Conservation (phyloP, 169 alveolate genomes). For the Perkinsus chesapeaki region DNA sequence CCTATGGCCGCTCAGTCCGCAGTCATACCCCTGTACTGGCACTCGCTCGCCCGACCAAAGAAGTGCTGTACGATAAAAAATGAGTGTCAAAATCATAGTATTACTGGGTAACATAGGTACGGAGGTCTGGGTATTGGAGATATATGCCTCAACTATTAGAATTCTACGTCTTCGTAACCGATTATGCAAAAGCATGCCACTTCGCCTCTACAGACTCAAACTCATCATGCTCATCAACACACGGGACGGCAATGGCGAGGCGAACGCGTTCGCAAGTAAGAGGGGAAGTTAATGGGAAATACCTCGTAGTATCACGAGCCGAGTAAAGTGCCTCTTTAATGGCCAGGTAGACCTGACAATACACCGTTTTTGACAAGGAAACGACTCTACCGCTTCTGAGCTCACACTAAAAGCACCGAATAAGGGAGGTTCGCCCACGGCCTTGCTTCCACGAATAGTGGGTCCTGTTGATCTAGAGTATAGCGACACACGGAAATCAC, state of each 20-base stretch:
- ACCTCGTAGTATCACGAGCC: not conserved
- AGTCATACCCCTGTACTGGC: too few relatives aligned
- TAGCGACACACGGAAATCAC: not conserved
- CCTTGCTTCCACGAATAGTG: not conserved
- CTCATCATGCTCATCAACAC: not conserved
- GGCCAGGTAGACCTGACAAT: not conserved
- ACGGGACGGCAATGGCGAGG: not conserved
- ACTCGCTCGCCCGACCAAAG: too few relatives aligned
- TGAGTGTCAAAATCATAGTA: too few relatives aligned
- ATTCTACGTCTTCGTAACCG: too few relatives aligned
- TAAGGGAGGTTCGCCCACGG: slow-evolving; percentile 8
- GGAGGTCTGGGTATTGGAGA: too few relatives aligned
- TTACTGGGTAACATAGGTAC: too few relatives aligned
- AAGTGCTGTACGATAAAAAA: too few relatives aligned
- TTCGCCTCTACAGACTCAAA: not conserved
- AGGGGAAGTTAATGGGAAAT: not conserved
- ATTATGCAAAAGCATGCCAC: not conserved
- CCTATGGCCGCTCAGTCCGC: too few relatives aligned
- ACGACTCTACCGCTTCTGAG: not conserved
- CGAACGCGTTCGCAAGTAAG: not conserved
- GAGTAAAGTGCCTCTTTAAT: not conserved
- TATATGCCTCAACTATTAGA: too few relatives aligned
- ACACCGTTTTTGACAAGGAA: not conserved
- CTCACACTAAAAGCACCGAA: not conserved
- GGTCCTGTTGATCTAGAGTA: not conserved